Conservation (phyloP, 2,329 filamentous ascomycete species). For the Cercospora sp. region DNA sequence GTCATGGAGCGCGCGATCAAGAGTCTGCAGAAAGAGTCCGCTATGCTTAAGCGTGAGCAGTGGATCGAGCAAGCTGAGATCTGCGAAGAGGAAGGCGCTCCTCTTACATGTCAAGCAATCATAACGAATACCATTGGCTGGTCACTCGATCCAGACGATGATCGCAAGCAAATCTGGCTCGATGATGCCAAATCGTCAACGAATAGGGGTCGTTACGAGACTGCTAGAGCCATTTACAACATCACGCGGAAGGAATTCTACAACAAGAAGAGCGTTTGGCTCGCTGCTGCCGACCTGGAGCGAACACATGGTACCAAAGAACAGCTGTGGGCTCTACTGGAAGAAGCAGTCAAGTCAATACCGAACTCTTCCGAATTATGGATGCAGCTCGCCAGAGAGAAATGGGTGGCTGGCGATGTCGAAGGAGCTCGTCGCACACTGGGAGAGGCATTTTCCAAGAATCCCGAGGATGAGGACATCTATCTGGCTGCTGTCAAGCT, state of each 20-base stretch:
- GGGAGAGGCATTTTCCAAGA: constrained; percentile 87
- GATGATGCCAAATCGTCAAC: constrained; percentile 86
- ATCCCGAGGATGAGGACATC: constrained; percentile 96
- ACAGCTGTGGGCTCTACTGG: constrained; percentile 78
- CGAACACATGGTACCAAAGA: constrained; percentile 84
- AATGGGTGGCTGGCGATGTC: constrained; percentile 84
- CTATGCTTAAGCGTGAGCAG: constrained; percentile 95
- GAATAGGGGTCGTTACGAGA: constrained; percentile 79
- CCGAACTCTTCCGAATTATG: constrained; percentile 88
- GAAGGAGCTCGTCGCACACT: constrained; percentile 84
- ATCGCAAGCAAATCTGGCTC: constrained; percentile 93
- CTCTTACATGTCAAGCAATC: constrained; percentile 83
- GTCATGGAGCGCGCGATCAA: constrained; percentile 95
- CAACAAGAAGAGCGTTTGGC: constrained; percentile 84
- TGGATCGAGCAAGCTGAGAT: constrained; percentile 95
- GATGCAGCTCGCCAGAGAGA: constrained; percentile 95
- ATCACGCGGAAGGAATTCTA: constrained; percentile 88
- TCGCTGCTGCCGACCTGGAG: constrained; percentile 87
- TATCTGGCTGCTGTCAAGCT: constrained; percentile 96
- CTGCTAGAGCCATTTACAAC: constrained; percentile 88
- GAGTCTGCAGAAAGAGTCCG: constrained; percentile 82
- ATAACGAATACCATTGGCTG: constrained; percentile 91
- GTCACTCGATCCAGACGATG: constrained; percentile 91
- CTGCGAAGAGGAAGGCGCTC: constrained; percentile 87
- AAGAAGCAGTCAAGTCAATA: constrained; percentile 91